A percentile compares a stretch with the other conserved stretches of the same genome.
phyloP scores from a whole-genome alignment of 768 basidiomycete genomes.

The Cystofilobasidium ferigula region DNA sequence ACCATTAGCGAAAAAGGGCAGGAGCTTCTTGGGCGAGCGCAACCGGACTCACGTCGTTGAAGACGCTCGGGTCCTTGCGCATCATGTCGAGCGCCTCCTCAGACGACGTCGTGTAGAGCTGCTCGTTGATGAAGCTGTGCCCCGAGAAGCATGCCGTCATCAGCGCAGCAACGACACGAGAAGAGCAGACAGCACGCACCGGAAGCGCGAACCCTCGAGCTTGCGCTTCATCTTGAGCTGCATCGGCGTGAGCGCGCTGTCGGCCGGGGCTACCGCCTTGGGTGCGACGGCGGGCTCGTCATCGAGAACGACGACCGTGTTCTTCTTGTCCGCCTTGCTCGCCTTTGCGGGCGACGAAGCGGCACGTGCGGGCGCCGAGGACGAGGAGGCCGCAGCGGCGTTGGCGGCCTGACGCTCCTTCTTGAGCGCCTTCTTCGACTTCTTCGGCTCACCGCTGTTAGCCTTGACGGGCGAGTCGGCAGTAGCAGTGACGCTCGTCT shows the following conservation, averaged over 20 bases:
- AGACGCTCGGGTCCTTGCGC: slow-evolving; percentile 20
- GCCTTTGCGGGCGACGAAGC: background rate
- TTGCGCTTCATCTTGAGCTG: slow-evolving; percentile 27
- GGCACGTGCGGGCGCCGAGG: background rate
- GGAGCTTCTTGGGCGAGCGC: background rate
- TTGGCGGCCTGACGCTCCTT: background rate
- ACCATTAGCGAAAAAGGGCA: background rate
- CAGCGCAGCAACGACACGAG: background rate
- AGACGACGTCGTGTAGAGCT: slow-evolving; percentile 26
- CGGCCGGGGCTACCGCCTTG: background rate
- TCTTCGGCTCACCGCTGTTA: background rate
- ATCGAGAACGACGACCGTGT: slow-evolving; percentile 9
- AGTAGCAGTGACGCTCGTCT: background rate
- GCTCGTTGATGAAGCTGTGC: slow-evolving; percentile 24
- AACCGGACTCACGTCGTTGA: slow-evolving; percentile 16
- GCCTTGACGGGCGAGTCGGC: background rate
- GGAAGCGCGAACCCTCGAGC: slow-evolving; percentile 23
- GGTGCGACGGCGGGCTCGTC: slow-evolving; percentile 5
- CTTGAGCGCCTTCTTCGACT: slow-evolving; percentile 17
- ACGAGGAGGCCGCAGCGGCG: slow-evolving; percentile 2
- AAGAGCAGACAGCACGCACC: slow-evolving; percentile 15
- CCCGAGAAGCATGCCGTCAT: background rate
- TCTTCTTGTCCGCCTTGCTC: background rate
- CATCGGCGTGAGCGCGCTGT: slow-evolving; percentile 23
- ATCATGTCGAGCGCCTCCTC: slow-evolving; percentile 25